Evolutionary conservation across 2,329 filamentous ascomycete genomes (phyloP).

Genomic region (Intubia oerlemansii): DNA sequence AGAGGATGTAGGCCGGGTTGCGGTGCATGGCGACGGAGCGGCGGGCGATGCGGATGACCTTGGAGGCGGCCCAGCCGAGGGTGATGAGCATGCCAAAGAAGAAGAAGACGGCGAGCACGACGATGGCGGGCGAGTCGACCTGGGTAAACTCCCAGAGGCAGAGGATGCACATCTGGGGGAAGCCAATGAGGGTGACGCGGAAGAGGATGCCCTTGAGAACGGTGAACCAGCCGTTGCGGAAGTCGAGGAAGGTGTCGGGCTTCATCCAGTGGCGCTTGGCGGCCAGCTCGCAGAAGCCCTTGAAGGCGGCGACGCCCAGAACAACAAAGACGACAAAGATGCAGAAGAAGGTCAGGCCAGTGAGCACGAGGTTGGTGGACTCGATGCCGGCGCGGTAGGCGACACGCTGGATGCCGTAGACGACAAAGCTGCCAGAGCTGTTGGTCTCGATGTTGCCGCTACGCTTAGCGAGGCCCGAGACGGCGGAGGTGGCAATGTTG

Average conservation of each 20-base stretch:
- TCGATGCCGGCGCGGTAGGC: conserved; percentile 66
- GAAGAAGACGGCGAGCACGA: conserved; percentile 63
- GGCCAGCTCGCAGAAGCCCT: conserved; percentile 50
- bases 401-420: conserved; percentile 60
- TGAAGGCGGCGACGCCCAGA: conserved; percentile 50
- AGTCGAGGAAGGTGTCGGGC: conserved; percentile 51
- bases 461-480: conserved; percentile 24
- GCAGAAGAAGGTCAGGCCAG: conserved; percentile 61
- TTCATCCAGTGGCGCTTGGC: conserved; percentile 54
- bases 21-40: conserved; percentile 71
- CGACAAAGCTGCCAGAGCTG: conserved; percentile 24
- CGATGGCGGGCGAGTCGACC: conserved; percentile 55
- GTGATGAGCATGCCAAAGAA: conserved; percentile 53
- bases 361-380: conserved; percentile 68
- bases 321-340: conserved; percentile 54
- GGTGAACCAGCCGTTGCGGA: conserved; percentile 70
- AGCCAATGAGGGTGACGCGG: conserved; percentile 63
- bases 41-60: conserved; percentile 63
- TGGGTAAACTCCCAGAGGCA: conserved; percentile 72
- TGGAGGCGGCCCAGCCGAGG: conserved; percentile 58
- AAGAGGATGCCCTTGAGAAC: conserved; percentile 75
- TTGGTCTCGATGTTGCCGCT: conserved; percentile 24
- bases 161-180: conserved; percentile 65
- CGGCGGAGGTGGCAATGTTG: conserved; percentile 10
- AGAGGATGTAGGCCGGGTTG: conserved; percentile 78